Evolutionary conservation across 2,329 filamentous ascomycete species (phyloP).

Genomic region (Bipolaris bicolor): DNA sequence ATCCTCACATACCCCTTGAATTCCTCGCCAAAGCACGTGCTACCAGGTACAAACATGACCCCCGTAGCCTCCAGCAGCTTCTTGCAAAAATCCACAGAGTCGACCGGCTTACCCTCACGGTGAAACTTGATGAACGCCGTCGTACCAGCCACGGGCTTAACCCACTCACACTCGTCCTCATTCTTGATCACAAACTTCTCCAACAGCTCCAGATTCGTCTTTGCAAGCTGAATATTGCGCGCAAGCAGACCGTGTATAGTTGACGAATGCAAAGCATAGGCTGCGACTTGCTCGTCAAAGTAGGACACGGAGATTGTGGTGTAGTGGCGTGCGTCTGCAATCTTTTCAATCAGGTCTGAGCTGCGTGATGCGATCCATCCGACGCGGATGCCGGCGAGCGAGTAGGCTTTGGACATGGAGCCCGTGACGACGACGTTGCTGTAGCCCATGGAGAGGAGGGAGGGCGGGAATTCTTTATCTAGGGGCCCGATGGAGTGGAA

Average conservation of each 20-base stretch:
- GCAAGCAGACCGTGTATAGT: conserved; percentile 69
- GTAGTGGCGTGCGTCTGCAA: conserved; percentile 74
- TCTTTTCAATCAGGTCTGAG: conserved; percentile 64
- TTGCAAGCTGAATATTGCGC: conserved; percentile 70
- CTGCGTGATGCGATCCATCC: conserved; percentile 81
- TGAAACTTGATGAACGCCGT: conserved; percentile 78
- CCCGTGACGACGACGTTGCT: conserved; percentile 73
- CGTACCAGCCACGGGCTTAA: conserved; percentile 77
- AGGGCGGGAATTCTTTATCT: conserved; percentile 66
- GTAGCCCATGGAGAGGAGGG: conserved; percentile 74
- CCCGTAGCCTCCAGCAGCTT: conserved; percentile 71
- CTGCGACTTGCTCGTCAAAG: conserved; percentile 78
- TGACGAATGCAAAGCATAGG: conserved; percentile 70
- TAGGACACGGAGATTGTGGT: conserved; percentile 87
- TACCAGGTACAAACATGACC: conserved; percentile 76
- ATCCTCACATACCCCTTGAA: conserved; percentile 76
- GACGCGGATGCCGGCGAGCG: conserved; percentile 78
- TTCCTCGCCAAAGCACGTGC: conserved; percentile 74
- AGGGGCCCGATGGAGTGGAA: conserved; percentile 71
- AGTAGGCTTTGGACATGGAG: conserved; percentile 85
- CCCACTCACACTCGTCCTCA: conserved; percentile 69
- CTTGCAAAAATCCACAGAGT: conserved; percentile 75
- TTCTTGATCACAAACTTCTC: conserved; percentile 71
- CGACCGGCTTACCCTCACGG: conserved; percentile 65
- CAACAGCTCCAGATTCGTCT: conserved; percentile 69